phyloP scores from a whole-genome alignment of 2,329 filamentous ascomycete species.

The Fusarium vanettenii region DNA sequence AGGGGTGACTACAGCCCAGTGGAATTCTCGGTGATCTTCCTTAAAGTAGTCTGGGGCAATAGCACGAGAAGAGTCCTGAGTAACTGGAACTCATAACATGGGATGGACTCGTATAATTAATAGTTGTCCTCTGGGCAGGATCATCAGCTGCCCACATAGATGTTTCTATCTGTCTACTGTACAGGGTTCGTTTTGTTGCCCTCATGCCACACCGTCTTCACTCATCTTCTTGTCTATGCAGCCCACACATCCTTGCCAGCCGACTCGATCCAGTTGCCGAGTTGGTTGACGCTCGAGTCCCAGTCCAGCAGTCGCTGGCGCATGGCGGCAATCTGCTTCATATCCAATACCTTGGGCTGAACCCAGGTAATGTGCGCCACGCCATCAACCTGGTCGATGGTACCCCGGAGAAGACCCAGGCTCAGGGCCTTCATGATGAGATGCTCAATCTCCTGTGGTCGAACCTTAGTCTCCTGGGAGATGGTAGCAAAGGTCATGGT shows the following conservation, averaged over 20 bases:
- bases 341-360: slow-evolving; percentile 96
- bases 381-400: slow-evolving; percentile 95
- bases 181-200: slow-evolving; percentile 38
- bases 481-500: slow-evolving; percentile 94
- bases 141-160: slow-evolving; percentile 35
- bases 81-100: neutral
- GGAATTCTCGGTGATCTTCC: neutral
- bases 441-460: slow-evolving; percentile 93
- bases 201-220: slow-evolving; percentile 8
- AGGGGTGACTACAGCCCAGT: neutral
- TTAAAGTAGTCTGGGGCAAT: neutral
- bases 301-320: slow-evolving; percentile 88
- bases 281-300: slow-evolving; percentile 94
- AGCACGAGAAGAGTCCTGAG: neutral
- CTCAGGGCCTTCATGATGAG: slow-evolving; percentile 99
- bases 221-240: slow-evolving; percentile 62
- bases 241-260: slow-evolving; percentile 97
- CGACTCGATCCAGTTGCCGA: slow-evolving; percentile 96
- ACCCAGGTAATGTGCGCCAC: slow-evolving; percentile 98
- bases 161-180: slow-evolving; percentile 44
- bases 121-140: slow-evolving; percentile 34
- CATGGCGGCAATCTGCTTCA: slow-evolving; percentile 96
- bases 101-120: slow-evolving; percentile 33
- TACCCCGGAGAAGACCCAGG: slow-evolving; percentile 87
- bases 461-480: slow-evolving; percentile 90